phyloP scores from a whole-genome alignment of 164 flowering plant genomes.

The Piper longum region DNA sequence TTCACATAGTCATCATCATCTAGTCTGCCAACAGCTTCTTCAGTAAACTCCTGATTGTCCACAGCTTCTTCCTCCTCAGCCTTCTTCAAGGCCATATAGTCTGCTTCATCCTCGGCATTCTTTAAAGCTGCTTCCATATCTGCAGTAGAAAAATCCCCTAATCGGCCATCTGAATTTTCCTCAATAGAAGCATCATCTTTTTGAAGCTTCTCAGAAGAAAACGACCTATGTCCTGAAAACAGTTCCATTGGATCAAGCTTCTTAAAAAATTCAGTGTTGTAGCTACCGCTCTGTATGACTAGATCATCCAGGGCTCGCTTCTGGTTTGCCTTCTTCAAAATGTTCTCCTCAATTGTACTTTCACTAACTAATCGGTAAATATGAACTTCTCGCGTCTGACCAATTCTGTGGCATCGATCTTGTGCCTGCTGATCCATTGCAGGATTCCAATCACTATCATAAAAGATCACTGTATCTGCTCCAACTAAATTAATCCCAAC shows the following conservation, averaged over 20 bases:
- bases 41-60: constrained; percentile 91
- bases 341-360: constrained; percentile 96
- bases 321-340: constrained; percentile 93
- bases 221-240: constrained; percentile 66
- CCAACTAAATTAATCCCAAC: constrained; percentile 97
- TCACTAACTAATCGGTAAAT: constrained; percentile 90
- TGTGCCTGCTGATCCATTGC: constrained; percentile 99
- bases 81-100: constrained; percentile 95
- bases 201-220: constrained; percentile 26
- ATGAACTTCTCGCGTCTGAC: constrained; percentile 98
- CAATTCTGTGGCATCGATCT: constrained; percentile 97
- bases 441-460: constrained; percentile 99
- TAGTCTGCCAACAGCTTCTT: constrained; percentile 64
- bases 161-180: constrained; percentile 13
- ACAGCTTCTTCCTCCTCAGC: constrained; percentile 97
- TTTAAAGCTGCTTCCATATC: constrained; percentile 97
- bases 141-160: constrained; percentile 52
- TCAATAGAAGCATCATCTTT: constrained; percentile 20
- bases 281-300: constrained; percentile 95
- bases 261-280: constrained; percentile 91
- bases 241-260: constrained; percentile 96
- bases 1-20: constrained; percentile 81
- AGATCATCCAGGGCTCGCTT: constrained; percentile 96
- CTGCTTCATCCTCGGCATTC: constrained; percentile 94
- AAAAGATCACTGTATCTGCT: constrained; percentile 96